phyloP scores from a whole-genome alignment of 768 basidiomycete genomes.

The Tylopilus intermedius region DNA sequence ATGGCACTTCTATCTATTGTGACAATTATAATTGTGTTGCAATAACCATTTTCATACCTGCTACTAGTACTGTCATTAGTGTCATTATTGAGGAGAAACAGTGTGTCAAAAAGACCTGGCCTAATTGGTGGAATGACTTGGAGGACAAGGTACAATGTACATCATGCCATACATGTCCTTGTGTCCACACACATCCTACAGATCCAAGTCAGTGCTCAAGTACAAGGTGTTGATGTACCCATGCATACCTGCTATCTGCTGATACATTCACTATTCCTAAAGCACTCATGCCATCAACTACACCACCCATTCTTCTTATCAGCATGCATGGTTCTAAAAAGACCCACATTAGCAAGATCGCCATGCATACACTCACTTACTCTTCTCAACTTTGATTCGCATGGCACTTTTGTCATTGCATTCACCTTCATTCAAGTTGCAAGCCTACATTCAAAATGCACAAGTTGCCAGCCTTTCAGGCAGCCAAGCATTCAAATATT shows the following conservation, averaged over 20 bases:
- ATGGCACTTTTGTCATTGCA: slow-evolving; percentile 58
- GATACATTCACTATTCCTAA: slow-evolving; percentile 32
- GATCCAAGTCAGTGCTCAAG: slow-evolving; percentile 70
- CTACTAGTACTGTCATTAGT: slow-evolving; percentile 54
- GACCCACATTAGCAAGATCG: slow-evolving; percentile 78
- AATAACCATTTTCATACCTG: slow-evolving; percentile 94
- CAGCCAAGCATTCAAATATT: slow-evolving; percentile 45
- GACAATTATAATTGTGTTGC: slow-evolving; percentile 99
- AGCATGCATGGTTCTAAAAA: slow-evolving; percentile 99
- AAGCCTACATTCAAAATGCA: slow-evolving; percentile 68
- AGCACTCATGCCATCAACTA: slow-evolving; percentile 26
- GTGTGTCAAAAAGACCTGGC: slow-evolving; percentile 99
- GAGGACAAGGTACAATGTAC: slow-evolving; percentile 76
- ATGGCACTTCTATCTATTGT: slow-evolving; percentile 82
- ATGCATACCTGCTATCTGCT: slow-evolving; percentile 32
- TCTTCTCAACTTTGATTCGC: slow-evolving; percentile 79
- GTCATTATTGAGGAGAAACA: slow-evolving; percentile 91
- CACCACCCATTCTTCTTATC: slow-evolving; percentile 69
- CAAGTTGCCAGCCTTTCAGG: slow-evolving; percentile 89
- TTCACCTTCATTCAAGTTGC: slow-evolving; percentile 44
- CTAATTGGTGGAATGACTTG: slow-evolving; percentile 99
- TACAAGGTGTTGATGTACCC: slow-evolving; percentile 81
- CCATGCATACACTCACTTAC: slow-evolving; percentile 63
- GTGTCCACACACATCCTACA: slow-evolving; percentile 26
- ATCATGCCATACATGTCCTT: not conserved